Evolutionary conservation across 192 early-diverging fungal genomes (phyloP), one percentile per base, ranked within the genome.

Genomic region (Coemansia umbellata): DNA sequence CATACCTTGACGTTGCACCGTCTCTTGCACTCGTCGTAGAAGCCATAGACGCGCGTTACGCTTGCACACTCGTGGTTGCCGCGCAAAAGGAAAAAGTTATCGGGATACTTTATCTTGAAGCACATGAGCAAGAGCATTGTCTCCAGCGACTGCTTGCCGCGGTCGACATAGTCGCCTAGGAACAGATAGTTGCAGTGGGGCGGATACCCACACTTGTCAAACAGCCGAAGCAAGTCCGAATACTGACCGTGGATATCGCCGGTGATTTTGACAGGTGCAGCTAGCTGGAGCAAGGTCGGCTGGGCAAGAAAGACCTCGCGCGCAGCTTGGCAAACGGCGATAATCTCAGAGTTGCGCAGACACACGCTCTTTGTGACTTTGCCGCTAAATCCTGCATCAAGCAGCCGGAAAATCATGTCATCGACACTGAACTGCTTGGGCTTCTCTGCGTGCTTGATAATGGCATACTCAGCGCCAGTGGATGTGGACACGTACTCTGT

Each of bases 161-260:
- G 85, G 78, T 98, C 95, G 6, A 98, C 95, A 79, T 98, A 98
- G 71, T 98, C 95, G 19, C 93, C 91, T 17, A 97, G 45, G 58
- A 94, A 97, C 52, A 95, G 73, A 72, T 93, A 98, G 78, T 96
- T 96, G 58, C 90, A 80, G 21, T 78, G 62, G 0, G 92, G 92
- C 24, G 95, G 95, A 63, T 91, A 94, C 17, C 95, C 95, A 63
- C 89, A 86, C 82, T 87, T 84, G 63, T 95, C 93, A 72, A 98
- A 96, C 55, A 95, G 75, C 21, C 93, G 82, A 33, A 96, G 72
- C 50, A 98, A 71, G 68, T 98, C 95, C 3, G 87, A 79, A 69
- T 89, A 98, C 73, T 98, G 95, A 33, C 95, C 95, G 60, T 97
- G 95, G 37, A 95, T 88, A 70, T 97, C 95, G 31, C 94, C 94